Evolutionary conservation across 352 stramenopile species (phyloP), one percentile per base, ranked within the genome.

Genomic region (Albugo laibachii): DNA sequence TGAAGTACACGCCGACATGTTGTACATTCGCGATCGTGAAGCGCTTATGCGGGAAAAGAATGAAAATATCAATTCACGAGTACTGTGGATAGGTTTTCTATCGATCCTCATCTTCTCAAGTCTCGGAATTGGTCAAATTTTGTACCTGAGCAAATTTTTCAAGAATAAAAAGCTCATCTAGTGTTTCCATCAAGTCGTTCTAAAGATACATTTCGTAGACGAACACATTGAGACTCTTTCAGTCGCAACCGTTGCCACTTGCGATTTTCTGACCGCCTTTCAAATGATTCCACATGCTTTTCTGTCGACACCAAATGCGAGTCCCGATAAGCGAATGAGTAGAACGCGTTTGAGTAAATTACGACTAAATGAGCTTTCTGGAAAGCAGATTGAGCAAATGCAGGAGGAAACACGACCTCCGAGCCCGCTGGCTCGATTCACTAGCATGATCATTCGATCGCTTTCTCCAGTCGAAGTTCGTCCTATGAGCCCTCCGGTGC

Each of bases 101-200:
- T 89, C 76, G 16, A 92, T 93, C 48, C 59, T 75, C 36, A 74
- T 92, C 50, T 60, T 93, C 27, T 55, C 92, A 15, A 66, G 62
- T 41, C 86, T 91, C 66, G 79, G 80, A 18, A 62, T 87, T 36
- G 91, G 75, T 69, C 80, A 93, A 56, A 78, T 92, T 35, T 52
- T 87, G 55, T 91, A 92, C 61, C 62, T 93, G 45, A 91, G 91
- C 61, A 83, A 84, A 54, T 93, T 92, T 48, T 93, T 93, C 73
- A 93, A 93, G 66, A 85, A 71, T 62, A 91, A 91, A 59, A 93
- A 93, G 59, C 69, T 93, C 55, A 88, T 93, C 51, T 93, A 85
- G 57, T 47, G 31, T 19, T 34, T 27, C 42, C 13, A n/a, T 34
- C 3, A 34, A n/a, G 13, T 16, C 13, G 36, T 5, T 38, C 16